Evolutionary conservation across 495 filamentous ascomycete species (phyloP).

Genomic region (Penicillium taxi): DNA sequence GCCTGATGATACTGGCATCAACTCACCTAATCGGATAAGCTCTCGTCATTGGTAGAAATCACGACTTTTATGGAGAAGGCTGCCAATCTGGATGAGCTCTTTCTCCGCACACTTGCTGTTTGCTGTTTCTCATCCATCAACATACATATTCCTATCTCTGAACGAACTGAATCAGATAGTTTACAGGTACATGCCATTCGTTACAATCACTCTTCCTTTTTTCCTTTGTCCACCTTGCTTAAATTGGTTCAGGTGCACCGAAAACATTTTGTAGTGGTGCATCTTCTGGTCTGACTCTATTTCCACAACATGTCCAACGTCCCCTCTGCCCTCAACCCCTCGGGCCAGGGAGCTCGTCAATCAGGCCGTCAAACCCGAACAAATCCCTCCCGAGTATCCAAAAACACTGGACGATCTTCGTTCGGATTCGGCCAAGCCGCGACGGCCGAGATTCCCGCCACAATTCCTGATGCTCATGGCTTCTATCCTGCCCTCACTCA

Average conservation of each 20-base stretch:
- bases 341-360: constrained; percentile 38
- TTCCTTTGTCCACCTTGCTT: constrained; percentile 1
- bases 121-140: constrained; percentile 6
- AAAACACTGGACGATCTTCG: constrained; percentile 46
- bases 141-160: neutral
- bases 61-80: too few species aligned
- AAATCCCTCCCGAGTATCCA: constrained; percentile 52
- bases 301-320: constrained; percentile 26
- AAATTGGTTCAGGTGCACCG: constrained; percentile 5
- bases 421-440: constrained; percentile 36
- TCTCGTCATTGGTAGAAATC: neutral
- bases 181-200: constrained; percentile 2
- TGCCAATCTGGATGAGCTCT: too few species aligned
- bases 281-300: constrained; percentile 14
- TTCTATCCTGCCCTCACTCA: constrained; percentile 91
- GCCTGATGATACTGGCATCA: neutral
- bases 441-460: constrained; percentile 25
- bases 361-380: constrained; percentile 54
- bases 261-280: constrained; percentile 10
- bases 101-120: constrained; percentile 25
- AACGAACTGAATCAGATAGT: constrained; percentile 3
- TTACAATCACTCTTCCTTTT: constrained; percentile 8
- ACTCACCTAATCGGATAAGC: constrained; percentile 15
- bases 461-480: constrained; percentile 40
- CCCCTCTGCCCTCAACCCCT: constrained; percentile 24